Conservation (phyloP, 164 flowering plant species). For the Vitis amurensis region DNA sequence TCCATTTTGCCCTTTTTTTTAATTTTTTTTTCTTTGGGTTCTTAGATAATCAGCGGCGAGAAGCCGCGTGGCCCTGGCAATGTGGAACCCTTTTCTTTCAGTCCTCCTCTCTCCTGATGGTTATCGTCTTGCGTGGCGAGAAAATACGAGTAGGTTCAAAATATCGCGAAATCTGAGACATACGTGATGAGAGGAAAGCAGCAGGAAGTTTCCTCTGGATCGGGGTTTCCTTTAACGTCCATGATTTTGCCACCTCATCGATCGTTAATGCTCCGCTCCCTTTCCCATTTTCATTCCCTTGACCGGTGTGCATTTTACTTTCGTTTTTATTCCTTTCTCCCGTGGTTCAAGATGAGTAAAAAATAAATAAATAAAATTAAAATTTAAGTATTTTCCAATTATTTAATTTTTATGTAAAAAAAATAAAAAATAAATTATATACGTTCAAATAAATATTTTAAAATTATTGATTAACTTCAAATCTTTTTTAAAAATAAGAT, state of each 20-base stretch:
- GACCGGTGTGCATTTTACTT: not conserved
- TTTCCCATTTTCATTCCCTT: too few relatives aligned
- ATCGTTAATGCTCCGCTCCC: not conserved
- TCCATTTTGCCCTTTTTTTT: not conserved
- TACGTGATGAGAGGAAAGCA: not conserved
- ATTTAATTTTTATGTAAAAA: too few relatives aligned
- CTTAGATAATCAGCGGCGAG: conserved; percentile 37
- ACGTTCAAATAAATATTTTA: too few relatives aligned
- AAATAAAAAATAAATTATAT: too few relatives aligned
- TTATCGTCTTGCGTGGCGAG: not conserved
- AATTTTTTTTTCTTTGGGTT: not conserved
- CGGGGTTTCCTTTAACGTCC: not conserved
- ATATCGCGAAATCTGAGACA: not conserved
- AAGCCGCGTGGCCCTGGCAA: conserved; percentile 52
- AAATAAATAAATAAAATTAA: too few relatives aligned
- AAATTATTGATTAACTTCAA: too few relatives aligned
- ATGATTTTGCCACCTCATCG: conserved; percentile 20
- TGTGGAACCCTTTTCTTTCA: conserved; percentile 4
- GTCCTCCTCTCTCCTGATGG: not conserved
- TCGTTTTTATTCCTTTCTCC: too few relatives aligned
- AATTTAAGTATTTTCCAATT: too few relatives aligned
- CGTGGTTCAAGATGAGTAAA: too few relatives aligned
- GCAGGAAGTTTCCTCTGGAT: conserved; percentile 14
- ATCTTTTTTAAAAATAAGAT: too few relatives aligned
- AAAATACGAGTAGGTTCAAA: not conserved